phyloP scores from a whole-genome alignment of 345 rosid species.

The Anacardium occidentale region DNA sequence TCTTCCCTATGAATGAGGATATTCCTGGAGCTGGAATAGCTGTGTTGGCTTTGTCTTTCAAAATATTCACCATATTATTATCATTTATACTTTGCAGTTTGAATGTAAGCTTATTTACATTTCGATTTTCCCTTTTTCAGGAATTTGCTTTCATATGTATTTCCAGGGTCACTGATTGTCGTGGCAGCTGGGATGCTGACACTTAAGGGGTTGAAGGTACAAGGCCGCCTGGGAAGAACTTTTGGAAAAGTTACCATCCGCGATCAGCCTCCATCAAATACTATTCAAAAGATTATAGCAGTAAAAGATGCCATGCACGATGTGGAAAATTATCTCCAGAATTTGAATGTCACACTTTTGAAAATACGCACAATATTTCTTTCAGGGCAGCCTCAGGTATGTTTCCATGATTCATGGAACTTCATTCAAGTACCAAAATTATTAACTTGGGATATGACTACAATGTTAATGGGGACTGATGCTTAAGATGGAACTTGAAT shows the following conservation, averaged over 20 bases:
- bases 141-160: constrained; percentile 66
- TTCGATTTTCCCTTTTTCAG: constrained; percentile 36
- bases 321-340: constrained; percentile 81
- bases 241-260: constrained; percentile 78
- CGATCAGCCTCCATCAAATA: constrained; percentile 97
- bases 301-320: constrained; percentile 89
- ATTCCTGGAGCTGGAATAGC: not conserved
- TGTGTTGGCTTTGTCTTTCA: not conserved
- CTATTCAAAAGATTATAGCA: constrained; percentile 88
- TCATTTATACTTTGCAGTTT: not conserved
- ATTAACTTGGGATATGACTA: not conserved
- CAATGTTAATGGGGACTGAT: too few species aligned
- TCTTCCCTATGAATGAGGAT: not conserved
- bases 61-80: not conserved
- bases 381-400: constrained; percentile 96
- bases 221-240: constrained; percentile 90
- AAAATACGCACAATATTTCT: constrained; percentile 75
- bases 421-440: not conserved
- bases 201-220: constrained; percentile 78
- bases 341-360: constrained; percentile 71
- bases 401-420: constrained; percentile 14
- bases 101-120: constrained; percentile 18
- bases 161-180: constrained; percentile 60
- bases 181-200: constrained; percentile 79
- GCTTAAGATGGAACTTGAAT: too few species aligned